Percentiles rank a stretch among this genome's conserved stretches.
Evolutionary conservation across 805 yeast species (phyloP).

Genomic region (Candida anglica): DNA sequence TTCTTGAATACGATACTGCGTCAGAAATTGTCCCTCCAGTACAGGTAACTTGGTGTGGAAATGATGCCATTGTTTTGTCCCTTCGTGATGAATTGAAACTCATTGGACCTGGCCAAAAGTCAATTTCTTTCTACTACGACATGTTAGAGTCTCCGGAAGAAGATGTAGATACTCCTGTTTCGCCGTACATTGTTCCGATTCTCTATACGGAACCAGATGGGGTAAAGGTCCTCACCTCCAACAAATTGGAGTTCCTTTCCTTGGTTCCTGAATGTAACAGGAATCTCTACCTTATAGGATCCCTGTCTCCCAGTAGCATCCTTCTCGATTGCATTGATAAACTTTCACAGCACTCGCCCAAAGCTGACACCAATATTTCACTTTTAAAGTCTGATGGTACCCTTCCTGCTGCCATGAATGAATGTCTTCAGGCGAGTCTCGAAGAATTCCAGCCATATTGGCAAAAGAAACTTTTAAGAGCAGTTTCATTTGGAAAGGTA

Average conservation of each 20-base stretch:
- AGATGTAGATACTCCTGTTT: slow-evolving; percentile 19
- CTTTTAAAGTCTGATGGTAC: slow-evolving; percentile 42
- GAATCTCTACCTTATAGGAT: slow-evolving; percentile 75
- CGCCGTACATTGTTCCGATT: slow-evolving; percentile 26
- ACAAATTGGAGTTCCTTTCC: slow-evolving; percentile 56
- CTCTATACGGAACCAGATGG: slow-evolving; percentile 66
- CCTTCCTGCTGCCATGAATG: slow-evolving; percentile 58
- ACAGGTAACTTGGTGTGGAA: slow-evolving; percentile 77
- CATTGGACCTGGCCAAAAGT: slow-evolving; percentile 65
- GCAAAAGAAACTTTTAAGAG: slow-evolving; percentile 77
- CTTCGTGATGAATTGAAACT: slow-evolving; percentile 61
- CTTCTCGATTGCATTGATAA: slow-evolving; percentile 69
- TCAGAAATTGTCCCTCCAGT: slow-evolving; percentile 36
- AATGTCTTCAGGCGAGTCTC: slow-evolving; percentile 69
- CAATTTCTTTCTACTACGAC: slow-evolving; percentile 51
- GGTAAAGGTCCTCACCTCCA: slow-evolving; percentile 55
- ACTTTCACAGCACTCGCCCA: slow-evolving; percentile 64
- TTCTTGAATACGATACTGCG: slow-evolving; percentile 43
- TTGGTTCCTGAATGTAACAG: slow-evolving; percentile 56
- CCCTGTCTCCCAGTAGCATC: slow-evolving; percentile 78
- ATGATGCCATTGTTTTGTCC: slow-evolving; percentile 71
- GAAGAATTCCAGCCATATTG: slow-evolving; percentile 73
- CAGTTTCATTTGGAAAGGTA: slow-evolving; percentile 85
- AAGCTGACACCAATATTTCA: slow-evolving; percentile 72
- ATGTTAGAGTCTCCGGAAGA: slow-evolving; percentile 26